Base-by-base conservation (phyloP, 257 asterid species). In the Ehretia macrophylla region DNA sequence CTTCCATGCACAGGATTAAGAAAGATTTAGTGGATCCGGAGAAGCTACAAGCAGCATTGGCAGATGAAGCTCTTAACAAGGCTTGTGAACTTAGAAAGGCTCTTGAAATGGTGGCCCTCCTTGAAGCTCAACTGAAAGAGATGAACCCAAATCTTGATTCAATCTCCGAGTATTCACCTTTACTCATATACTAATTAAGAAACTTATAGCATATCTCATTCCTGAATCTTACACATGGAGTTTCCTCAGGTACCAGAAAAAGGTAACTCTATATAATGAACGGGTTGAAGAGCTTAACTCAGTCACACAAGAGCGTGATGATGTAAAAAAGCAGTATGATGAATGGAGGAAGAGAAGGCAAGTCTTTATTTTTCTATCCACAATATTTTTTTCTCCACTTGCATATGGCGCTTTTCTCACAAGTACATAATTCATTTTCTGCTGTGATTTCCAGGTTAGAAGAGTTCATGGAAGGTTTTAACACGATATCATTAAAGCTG, bases 121-220 rank as follows among this genome's bases (percentile, higher is more conserved):
- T 93, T 57, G 96, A 89, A 67, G 96, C 97, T 64, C 97, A 89
- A 77, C 68, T 89, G 75, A 87, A 86, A 68, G 99, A 93, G 71
- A 81, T 89, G 95, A 93, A 76, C 68, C 99, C 99, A 32, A 93
- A 93, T 79, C 97, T 89, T 45, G 99, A 89, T 69, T 89, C 97
- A 20, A 89, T 93, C 19, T 60, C 99, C 59, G 99, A 93, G 99
- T 93, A 93, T 37, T 81, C 55, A 18, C 50, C 59, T 64, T 38
- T 63, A n/a, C 21, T 45, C 60, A 32, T 60, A 47, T 19, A 64
- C 46, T 53, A 19, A 21, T n/a, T 40, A 4, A 18, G 17, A 46
- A 42, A 18, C 57, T 39, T 14, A 14, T 44, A 17, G 42, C 9
- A n/a, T 51, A 17, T 37, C 18, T 42, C 38, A 21, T 44, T 51